Base-by-base conservation (phyloP, 106 monocot species). In the Dendrobium officinale region DNA sequence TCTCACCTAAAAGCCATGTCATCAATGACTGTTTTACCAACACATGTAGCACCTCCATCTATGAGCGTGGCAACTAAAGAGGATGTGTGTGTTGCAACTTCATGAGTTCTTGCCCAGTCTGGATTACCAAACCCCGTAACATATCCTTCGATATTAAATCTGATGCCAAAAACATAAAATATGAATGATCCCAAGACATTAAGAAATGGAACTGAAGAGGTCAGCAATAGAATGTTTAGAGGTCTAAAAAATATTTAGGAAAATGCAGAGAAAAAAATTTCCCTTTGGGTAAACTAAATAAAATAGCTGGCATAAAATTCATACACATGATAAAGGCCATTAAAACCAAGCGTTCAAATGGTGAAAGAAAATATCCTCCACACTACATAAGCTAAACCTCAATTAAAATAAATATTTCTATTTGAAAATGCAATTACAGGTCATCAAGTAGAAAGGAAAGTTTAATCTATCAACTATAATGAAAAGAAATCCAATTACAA, bases 21-120 rank as follows among this genome's bases (percentile, higher is more conserved):
- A 86, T 93, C 95, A 84, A 95, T 85, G 11, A 95, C 86, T 18
- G 99, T 99, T 82, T 95, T 99, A 6, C 99, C 99, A 77, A 90
- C 54, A 73, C 95, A 95, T 64, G 93, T 90, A 29, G 99, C 93
- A 67, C 99, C 99, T 1, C 82, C 86, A 55, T 93, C 87, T 48
- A 99, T 77, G 40, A 93, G 89, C 51, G 82, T 44, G 43, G 88
- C 86, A 82, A 99, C 83, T 5, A 87, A 83, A 9, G 87, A 55
- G 49, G 95, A 81, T 37, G 92, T 95, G 47, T 77, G 80, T 16
- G 45, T 54, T 40, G 93, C 91, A 55, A 85, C 73, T 15, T 93
- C 90, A 85, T 93, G 95, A 6, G 93, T 91, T 64, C 77, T 86
- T 55, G 82, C 82, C 99, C 95, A 95, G 22, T 93, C 93, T 68